Evolutionary conservation across 345 rosid genomes (phyloP).

Genomic region (Euphorbia lathyris): DNA sequence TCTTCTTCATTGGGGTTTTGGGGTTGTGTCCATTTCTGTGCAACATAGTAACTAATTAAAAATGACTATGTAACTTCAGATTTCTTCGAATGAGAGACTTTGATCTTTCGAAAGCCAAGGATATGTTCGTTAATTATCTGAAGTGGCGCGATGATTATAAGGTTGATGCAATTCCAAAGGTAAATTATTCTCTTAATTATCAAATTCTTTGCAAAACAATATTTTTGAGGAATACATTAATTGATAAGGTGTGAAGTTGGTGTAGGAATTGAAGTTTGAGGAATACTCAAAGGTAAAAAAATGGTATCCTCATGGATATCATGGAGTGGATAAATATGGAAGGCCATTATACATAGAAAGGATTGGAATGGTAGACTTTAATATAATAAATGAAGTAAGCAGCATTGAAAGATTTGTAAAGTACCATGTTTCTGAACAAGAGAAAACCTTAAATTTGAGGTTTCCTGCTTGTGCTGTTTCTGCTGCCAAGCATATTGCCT

Average conservation of each 20-base stretch:
- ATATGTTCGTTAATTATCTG: conserved; percentile 42
- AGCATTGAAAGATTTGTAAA: conserved; percentile 44
- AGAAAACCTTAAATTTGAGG: conserved; percentile 47
- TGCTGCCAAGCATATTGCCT: conserved; percentile 53
- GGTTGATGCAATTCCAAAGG: conserved; percentile 50
- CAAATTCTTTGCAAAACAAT: background rate
- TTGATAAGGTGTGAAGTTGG: background rate
- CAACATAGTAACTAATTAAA: too few relatives aligned
- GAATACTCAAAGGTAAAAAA: conserved; percentile 50
- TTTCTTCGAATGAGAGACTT: conserved; percentile 58
- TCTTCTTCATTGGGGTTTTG: too few relatives aligned
- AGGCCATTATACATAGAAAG: conserved; percentile 59
- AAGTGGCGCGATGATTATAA: conserved; percentile 47
- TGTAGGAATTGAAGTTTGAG: conserved; percentile 49
- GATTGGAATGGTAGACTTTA: conserved; percentile 53
- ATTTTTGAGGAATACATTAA: background rate
- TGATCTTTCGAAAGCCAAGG: conserved; percentile 49
- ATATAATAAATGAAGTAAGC: conserved; percentile 42
- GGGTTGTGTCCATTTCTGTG: too few relatives aligned
- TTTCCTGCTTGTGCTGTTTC: conserved; percentile 57
- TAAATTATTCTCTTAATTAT: conserved; percentile 1
- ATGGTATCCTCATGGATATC: conserved; percentile 62
- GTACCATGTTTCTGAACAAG: conserved; percentile 58
- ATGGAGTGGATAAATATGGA: conserved; percentile 56
- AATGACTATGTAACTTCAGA: too few relatives aligned